These are phyloP conservation scores for Rhizoclosmatium globosum DNA, from an alignment of 192 early-diverging fungal species.

Conservation along the genomic window DNA sequence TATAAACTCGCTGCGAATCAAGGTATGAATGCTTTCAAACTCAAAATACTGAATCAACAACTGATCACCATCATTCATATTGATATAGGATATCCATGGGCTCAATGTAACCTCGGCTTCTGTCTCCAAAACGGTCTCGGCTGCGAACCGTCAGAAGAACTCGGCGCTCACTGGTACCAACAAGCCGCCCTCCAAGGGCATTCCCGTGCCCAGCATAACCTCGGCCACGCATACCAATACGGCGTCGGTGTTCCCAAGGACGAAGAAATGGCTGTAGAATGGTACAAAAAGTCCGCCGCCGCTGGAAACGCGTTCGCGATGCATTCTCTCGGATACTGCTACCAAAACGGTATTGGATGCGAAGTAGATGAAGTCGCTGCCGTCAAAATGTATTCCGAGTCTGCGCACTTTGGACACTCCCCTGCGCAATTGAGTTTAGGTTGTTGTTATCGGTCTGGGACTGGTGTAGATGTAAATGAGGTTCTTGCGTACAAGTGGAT, in stretches of 20 bases:
- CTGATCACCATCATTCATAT: slow-evolving; percentile 33
- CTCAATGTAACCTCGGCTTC: slow-evolving; percentile 84
- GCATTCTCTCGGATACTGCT: slow-evolving; percentile 84
- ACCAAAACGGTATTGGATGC: slow-evolving; percentile 77
- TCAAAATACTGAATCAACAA: too few species aligned
- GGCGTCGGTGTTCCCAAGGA: slow-evolving; percentile 81
- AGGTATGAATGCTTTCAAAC: not conserved
- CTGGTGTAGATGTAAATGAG: slow-evolving; percentile 72
- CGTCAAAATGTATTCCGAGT: slow-evolving; percentile 54
- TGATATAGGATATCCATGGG: slow-evolving; percentile 71
- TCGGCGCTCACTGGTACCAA: slow-evolving; percentile 61
- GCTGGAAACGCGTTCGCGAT: slow-evolving; percentile 73
- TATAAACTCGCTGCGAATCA: slow-evolving; percentile 73
- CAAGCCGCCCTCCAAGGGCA: slow-evolving; percentile 60
- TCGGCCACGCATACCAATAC: slow-evolving; percentile 87
- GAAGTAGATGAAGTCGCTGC: slow-evolving; percentile 68
- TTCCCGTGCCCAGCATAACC: slow-evolving; percentile 73
- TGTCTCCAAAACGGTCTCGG: slow-evolving; percentile 81
- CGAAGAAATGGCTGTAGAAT: slow-evolving; percentile 68
- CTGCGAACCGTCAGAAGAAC: slow-evolving; percentile 52
- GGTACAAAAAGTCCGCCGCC: slow-evolving; percentile 68
- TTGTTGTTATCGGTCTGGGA: slow-evolving; percentile 81
- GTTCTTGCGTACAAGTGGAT: slow-evolving; percentile 79
- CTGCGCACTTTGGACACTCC: slow-evolving; percentile 60
- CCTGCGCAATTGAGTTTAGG: slow-evolving; percentile 76